Conservation (phyloP, 441 rosid species). For the Corymbia citriodora region DNA sequence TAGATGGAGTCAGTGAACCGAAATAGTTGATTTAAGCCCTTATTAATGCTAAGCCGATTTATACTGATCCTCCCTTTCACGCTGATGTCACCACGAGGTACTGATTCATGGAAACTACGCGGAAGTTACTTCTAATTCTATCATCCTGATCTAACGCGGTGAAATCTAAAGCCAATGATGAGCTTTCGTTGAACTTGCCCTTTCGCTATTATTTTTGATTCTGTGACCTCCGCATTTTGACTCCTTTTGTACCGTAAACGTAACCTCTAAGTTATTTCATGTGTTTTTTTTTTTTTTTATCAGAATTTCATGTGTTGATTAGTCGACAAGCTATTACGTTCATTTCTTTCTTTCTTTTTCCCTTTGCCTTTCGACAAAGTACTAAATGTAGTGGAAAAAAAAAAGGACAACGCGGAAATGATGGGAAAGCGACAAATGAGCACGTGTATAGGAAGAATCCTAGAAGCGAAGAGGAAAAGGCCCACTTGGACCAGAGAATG, state of each 20-base stretch:
- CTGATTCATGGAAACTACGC: not conserved
- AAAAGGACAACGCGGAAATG: not conserved
- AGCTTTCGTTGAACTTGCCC: not conserved
- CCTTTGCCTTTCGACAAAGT: not conserved
- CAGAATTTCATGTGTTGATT: not conserved
- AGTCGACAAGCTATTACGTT: not conserved
- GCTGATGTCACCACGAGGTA: too few relatives aligned
- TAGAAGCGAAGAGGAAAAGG: not conserved
- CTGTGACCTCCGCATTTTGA: not conserved
- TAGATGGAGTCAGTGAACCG: too few relatives aligned
- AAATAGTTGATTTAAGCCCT: too few relatives aligned
- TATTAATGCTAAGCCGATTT: too few relatives aligned
- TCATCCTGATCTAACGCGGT: not conserved
- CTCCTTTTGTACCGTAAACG: not conserved
- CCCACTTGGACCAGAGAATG: not conserved
- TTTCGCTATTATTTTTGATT: not conserved
- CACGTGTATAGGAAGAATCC: not conserved
- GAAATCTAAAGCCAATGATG: not conserved
- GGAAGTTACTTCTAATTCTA: too few relatives aligned
- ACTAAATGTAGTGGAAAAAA: too few relatives aligned
- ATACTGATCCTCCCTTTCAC: too few relatives aligned
- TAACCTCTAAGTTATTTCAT: not conserved
- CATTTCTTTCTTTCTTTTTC: not conserved
- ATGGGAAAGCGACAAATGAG: not conserved
- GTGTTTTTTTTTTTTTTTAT: too few relatives aligned